Conservation (phyloP, 2,329 filamentous ascomycete genomes). For the Pezicula radicicola region DNA sequence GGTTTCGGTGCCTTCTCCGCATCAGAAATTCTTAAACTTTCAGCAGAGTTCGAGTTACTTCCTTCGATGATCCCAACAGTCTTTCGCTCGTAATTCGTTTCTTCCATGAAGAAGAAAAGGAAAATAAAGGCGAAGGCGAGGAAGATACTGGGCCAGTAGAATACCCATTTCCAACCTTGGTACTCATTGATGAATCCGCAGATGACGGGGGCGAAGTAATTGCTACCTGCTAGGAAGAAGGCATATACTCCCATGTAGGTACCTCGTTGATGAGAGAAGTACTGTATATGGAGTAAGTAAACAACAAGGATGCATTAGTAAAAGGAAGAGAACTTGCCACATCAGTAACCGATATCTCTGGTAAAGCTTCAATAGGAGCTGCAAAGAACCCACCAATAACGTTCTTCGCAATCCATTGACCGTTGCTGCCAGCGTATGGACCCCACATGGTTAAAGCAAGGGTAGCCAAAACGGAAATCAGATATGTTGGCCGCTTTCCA, state of each 20-base stretch:
- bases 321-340: neutral
- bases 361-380: constrained; percentile 2
- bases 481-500: constrained; percentile 3
- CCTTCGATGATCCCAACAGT: constrained; percentile 7
- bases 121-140: constrained; percentile 42
- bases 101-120: constrained; percentile 55
- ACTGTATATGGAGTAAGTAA: neutral
- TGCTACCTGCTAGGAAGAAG: constrained; percentile 37
- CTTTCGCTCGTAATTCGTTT: constrained; percentile 38
- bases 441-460: constrained; percentile 2
- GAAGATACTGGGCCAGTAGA: constrained; percentile 53
- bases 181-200: constrained; percentile 44
- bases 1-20: neutral
- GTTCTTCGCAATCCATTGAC: constrained; percentile 4
- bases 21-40: neutral
- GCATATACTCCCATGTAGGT: constrained; percentile 38
- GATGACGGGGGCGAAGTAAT: constrained; percentile 38
- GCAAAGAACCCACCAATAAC: constrained; percentile 2
- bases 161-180: constrained; percentile 45
- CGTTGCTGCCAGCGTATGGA: neutral
- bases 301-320: too few relatives aligned
- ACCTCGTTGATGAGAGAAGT: constrained; percentile 39
- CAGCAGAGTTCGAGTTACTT: neutral
- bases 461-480: neutral
- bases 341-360: constrained; percentile 5